phyloP scores from a whole-genome alignment of 768 basidiomycete genomes.

The Termitomyces sp. region DNA sequence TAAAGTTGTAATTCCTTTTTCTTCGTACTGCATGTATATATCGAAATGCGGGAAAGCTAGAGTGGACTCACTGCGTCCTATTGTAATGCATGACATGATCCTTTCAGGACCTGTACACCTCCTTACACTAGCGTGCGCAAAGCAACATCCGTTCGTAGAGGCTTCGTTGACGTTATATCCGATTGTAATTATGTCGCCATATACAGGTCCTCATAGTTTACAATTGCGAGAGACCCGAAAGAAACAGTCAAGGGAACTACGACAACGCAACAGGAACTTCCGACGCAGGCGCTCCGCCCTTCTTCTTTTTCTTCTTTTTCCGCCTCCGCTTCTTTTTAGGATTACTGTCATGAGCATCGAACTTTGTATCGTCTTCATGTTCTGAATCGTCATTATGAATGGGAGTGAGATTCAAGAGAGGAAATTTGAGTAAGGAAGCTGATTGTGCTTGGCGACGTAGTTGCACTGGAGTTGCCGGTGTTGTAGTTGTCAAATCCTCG shows the following conservation, averaged over 20 bases:
- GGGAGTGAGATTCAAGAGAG: constrained; percentile 57
- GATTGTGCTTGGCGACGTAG: constrained; percentile 17
- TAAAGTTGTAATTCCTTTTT: background rate
- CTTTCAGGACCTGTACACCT: too few species aligned
- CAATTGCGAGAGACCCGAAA: background rate
- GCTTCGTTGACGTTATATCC: background rate
- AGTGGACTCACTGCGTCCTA: too few species aligned
- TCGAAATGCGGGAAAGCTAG: background rate
- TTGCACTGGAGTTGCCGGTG: constrained; percentile 9
- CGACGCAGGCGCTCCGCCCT: constrained; percentile 4
- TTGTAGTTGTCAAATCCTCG: constrained; percentile 18
- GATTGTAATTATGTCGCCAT: background rate
- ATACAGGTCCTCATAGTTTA: background rate
- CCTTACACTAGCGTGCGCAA: too few species aligned
- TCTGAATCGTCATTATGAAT: constrained; percentile 30
- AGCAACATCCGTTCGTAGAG: background rate
- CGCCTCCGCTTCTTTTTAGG: constrained; percentile 56
- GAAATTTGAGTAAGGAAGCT: constrained; percentile 28
- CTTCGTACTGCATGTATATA: background rate
- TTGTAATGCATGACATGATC: too few species aligned
- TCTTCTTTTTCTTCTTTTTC: constrained; percentile 42
- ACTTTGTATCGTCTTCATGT: constrained; percentile 20
- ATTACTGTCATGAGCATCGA: constrained; percentile 16
- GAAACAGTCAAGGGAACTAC: background rate
- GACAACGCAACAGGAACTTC: background rate